A percentile compares a stretch with the other conserved stretches of the same genome.
phyloP scores from a whole-genome alignment of 768 basidiomycete genomes.

The Erythrobasidium yunnanense region DNA sequence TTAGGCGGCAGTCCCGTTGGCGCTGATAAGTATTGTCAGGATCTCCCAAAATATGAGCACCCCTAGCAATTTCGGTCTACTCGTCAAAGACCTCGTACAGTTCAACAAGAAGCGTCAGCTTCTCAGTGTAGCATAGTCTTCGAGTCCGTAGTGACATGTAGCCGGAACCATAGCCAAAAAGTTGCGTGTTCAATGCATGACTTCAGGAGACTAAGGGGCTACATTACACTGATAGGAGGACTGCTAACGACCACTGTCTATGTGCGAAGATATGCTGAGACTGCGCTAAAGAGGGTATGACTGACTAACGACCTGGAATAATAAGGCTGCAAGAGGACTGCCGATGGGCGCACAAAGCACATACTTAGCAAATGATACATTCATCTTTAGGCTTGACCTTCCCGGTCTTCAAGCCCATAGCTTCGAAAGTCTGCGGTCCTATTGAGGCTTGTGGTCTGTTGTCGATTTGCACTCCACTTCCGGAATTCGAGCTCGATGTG shows the following conservation, averaged over 20 bases:
- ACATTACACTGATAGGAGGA: too few species aligned
- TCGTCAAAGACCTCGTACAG: constrained; percentile 7
- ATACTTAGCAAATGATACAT: constrained; percentile 1
- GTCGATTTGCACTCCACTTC: constrained; percentile 14
- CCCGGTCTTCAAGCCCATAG: constrained; percentile 24
- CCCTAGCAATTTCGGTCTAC: neutral
- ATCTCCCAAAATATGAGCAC: constrained; percentile 12
- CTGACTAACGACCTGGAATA: too few species aligned
- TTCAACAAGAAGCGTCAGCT: constrained; percentile 7
- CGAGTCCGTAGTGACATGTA: too few species aligned
- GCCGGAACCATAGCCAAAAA: too few species aligned
- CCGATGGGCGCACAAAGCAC: too few species aligned
- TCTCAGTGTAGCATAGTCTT: too few species aligned
- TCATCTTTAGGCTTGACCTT: constrained; percentile 19
- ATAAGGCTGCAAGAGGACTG: too few species aligned
- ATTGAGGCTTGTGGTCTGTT: constrained; percentile 1
- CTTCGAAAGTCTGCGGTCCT: constrained; percentile 28
- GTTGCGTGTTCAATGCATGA: too few species aligned
- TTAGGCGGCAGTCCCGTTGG: neutral
- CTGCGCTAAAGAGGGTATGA: too few species aligned
- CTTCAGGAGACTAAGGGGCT: too few species aligned
- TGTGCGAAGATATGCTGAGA: too few species aligned
- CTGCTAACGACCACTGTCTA: too few species aligned
- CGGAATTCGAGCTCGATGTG: neutral
- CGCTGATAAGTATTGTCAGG: neutral